phyloP scores from a whole-genome alignment of 345 rosid species.

The Corymbia maculata region DNA sequence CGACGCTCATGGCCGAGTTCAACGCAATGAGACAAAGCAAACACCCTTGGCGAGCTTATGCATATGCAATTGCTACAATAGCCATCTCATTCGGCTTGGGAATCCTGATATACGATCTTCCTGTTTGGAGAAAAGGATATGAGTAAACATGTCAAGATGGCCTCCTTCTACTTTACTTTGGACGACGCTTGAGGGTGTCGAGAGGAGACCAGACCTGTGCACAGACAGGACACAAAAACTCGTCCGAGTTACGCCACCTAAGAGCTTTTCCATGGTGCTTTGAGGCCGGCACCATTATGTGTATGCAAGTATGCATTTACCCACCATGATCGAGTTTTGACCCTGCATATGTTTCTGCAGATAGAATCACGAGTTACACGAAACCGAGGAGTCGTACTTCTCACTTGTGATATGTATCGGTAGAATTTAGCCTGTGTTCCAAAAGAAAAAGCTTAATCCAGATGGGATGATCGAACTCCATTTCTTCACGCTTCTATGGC shows the following conservation, averaged over 20 bases:
- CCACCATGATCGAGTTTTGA: not conserved
- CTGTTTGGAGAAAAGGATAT: conserved; percentile 42
- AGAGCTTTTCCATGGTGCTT: not conserved
- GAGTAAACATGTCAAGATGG: not conserved
- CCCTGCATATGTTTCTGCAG: not conserved
- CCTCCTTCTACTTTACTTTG: not conserved
- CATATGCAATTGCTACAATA: conserved; percentile 43
- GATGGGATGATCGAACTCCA: not conserved
- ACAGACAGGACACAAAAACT: not conserved
- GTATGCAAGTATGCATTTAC: not conserved
- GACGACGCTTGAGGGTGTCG: not conserved
- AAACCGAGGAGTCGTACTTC: not conserved
- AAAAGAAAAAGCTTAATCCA: not conserved
- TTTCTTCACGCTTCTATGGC: not conserved
- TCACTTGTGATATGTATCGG: not conserved
- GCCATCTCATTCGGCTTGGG: conserved; percentile 41
- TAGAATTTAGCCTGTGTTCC: not conserved
- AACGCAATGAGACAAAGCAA: conserved; percentile 72
- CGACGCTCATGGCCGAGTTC: conserved; percentile 87
- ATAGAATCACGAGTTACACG: not conserved
- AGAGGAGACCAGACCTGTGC: not conserved
- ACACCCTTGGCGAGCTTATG: conserved; percentile 68
- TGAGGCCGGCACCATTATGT: not conserved
- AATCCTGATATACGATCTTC: conserved; percentile 41
- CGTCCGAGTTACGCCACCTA: not conserved